phyloP scores from a whole-genome alignment of 2,329 filamentous ascomycete genomes.

The Tolypocladium nubicola region DNA sequence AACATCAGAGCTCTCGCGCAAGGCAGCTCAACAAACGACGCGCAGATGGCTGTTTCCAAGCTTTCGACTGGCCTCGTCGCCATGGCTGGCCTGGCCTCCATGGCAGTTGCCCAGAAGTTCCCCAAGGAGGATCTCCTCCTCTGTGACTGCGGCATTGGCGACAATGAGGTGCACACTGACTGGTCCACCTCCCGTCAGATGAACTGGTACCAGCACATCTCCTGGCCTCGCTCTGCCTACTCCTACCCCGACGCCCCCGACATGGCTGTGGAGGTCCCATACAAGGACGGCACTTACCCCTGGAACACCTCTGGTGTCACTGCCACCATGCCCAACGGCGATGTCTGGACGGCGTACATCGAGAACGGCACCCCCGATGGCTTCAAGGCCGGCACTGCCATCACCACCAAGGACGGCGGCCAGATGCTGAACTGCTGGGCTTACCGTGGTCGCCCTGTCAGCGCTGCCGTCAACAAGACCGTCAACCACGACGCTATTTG shows the following conservation, averaged over 20 bases:
- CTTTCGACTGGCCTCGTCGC: conserved; percentile 9
- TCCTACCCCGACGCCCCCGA: conserved; percentile 24
- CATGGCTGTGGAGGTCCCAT: conserved; percentile 28
- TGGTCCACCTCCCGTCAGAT: conserved; percentile 34
- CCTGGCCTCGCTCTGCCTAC: conserved; percentile 23
- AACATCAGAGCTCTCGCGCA: neutral
- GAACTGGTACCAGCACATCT: conserved; percentile 30
- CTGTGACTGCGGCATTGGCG: conserved; percentile 31
- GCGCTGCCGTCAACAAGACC: conserved; percentile 27
- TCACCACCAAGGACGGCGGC: conserved; percentile 28
- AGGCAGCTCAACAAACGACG: neutral
- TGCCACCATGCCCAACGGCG: conserved; percentile 25
- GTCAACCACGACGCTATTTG: conserved; percentile 25
- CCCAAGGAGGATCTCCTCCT: conserved; percentile 27
- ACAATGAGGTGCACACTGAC: conserved; percentile 24
- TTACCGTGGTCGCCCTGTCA: conserved; percentile 28
- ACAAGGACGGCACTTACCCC: conserved; percentile 25
- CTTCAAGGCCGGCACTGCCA: conserved; percentile 26
- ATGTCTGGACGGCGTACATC: conserved; percentile 30
- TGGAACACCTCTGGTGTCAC: conserved; percentile 27
- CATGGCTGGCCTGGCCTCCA: conserved; percentile 12
- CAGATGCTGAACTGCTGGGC: conserved; percentile 30
- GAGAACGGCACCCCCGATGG: conserved; percentile 29
- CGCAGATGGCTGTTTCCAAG: conserved; percentile 14
- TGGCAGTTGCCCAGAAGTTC: conserved; percentile 13